Evolutionary conservation across 2,329 filamentous ascomycete species (phyloP).

Genomic region (Balansia obtecta): DNA sequence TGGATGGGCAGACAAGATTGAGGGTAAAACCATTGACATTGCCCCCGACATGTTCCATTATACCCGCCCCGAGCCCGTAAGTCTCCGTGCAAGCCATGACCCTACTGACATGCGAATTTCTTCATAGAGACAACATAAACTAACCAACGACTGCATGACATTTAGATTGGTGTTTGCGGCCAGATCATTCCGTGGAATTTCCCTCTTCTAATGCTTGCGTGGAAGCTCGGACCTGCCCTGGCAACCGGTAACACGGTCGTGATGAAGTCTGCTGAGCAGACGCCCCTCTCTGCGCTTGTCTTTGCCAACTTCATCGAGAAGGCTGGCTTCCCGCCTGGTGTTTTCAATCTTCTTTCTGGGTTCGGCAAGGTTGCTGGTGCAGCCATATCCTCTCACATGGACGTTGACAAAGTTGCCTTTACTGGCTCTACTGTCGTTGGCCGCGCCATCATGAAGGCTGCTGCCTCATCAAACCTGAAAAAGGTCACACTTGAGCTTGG

Average conservation of each 20-base stretch:
- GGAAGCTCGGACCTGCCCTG: slow-evolving; percentile 70
- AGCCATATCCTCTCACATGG: slow-evolving; percentile 64
- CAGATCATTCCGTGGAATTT: slow-evolving; percentile 91
- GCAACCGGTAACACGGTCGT: slow-evolving; percentile 61
- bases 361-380: slow-evolving; percentile 70
- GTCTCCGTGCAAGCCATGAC: slow-evolving; percentile 13
- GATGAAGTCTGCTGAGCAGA: slow-evolving; percentile 67
- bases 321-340: slow-evolving; percentile 67
- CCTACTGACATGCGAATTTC: not conserved
- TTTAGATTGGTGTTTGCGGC: slow-evolving; percentile 58
- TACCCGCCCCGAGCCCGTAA: slow-evolving; percentile 59
- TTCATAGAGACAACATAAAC: not conserved
- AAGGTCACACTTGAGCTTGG: slow-evolving; percentile 72
- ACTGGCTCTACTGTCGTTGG: slow-evolving; percentile 66
- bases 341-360: slow-evolving; percentile 66
- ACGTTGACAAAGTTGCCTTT: slow-evolving; percentile 74
- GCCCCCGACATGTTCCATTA: slow-evolving; percentile 71
- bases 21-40: slow-evolving; percentile 77
- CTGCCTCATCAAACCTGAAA: slow-evolving; percentile 66
- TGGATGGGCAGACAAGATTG: slow-evolving; percentile 86
- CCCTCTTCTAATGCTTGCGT: slow-evolving; percentile 66
- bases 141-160: not conserved
- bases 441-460: slow-evolving; percentile 68
- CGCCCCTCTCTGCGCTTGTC: slow-evolving; percentile 55
- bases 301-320: slow-evolving; percentile 56